phyloP scores from a whole-genome alignment of 2,329 filamentous ascomycete genomes.

The Curvularia eragrostidis region DNA sequence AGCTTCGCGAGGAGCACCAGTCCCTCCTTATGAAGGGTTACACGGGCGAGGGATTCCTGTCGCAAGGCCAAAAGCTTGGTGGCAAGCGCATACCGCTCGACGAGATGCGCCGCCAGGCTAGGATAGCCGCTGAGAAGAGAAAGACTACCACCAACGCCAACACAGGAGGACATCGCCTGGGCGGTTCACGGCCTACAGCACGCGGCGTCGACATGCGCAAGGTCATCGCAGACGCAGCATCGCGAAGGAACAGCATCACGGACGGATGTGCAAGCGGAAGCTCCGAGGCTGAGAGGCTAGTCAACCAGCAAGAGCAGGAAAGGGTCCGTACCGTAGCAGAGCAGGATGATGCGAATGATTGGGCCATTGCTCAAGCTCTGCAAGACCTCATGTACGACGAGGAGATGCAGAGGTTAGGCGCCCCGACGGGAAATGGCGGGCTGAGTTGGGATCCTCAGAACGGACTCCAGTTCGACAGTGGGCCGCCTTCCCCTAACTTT shows the following conservation, averaged over 20 bases:
- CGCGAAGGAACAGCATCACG: conserved; percentile 68
- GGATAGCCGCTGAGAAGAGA: conserved; percentile 75
- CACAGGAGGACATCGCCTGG: conserved; percentile 77
- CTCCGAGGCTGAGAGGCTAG: conserved; percentile 70
- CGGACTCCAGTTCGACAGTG: conserved; percentile 52
- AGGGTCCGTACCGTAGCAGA: conserved; percentile 85
- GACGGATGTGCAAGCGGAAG: conserved; percentile 78
- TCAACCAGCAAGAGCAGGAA: conserved; percentile 68
- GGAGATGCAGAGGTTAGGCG: conserved; percentile 56
- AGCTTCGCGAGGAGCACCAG: conserved; percentile 85
- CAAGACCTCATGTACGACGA: conserved; percentile 89
- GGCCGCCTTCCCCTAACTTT: conserved; percentile 51
- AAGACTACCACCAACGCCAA: conserved; percentile 64
- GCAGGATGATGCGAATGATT: conserved; percentile 87
- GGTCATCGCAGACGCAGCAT: conserved; percentile 74
- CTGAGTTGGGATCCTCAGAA: conserved; percentile 48
- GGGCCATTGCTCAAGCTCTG: conserved; percentile 82
- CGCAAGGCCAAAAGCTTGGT: conserved; percentile 75
- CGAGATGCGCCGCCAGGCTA: conserved; percentile 77
- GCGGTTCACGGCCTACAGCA: conserved; percentile 63
- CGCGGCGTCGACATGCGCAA: conserved; percentile 72
- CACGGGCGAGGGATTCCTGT: conserved; percentile 87
- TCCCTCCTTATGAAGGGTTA: conserved; percentile 80
- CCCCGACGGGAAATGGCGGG: conserved; percentile 42
- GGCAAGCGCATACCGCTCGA: conserved; percentile 62